Evolutionary conservation across 2,329 filamentous ascomycete species (phyloP), one percentile per base, ranked within the genome.

Genomic region (Botrytis hyacinthi): DNA sequence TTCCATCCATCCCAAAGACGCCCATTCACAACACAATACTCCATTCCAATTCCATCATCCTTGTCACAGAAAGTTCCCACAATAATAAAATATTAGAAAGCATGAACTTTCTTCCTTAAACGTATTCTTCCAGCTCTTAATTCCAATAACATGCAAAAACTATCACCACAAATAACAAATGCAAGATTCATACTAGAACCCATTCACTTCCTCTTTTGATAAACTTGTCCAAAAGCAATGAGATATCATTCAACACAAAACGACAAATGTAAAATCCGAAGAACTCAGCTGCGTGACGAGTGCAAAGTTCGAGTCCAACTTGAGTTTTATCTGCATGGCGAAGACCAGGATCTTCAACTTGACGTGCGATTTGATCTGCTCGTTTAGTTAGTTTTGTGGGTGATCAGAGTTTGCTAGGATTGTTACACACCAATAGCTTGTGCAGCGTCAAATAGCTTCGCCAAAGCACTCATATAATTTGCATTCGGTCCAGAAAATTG

Each of bases 231-330:
- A 99, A 86, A 84, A 99, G 86, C 81, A 96, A 82, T 57, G 90
- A 88, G 75, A 99, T 84, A 82, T 99, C 96, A 6, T 90, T 87
- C 75, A 99, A 85, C n/a, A 95, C 94, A 81, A 99, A 99, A 29
- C 96, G 92, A 83, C 95, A 98, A 42, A 99, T 88, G 82, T 96
- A 98, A 83, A 99, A 98, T 26, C 92, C 95, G 82, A 99, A 99
- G 83, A 99, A 99, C 83, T 99, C 96, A 48, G 95, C 93, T 12
- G 95, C 96, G 82, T 98, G 95, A 59, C 95, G 90, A 51, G 94
- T 94, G 81, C 94, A 96, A 59, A 99, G 88, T 83, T 99, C 96
- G 48, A 99, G 88, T 16, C 96, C 96, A 71, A 99, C 95, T 81
- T 98, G 95, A 14, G 96, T 98, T 79, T 94, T 94, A 78, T 95